Conservation (phyloP, 1,284 basidiomycete species). For the Papiliotrema nemorosa region DNA sequence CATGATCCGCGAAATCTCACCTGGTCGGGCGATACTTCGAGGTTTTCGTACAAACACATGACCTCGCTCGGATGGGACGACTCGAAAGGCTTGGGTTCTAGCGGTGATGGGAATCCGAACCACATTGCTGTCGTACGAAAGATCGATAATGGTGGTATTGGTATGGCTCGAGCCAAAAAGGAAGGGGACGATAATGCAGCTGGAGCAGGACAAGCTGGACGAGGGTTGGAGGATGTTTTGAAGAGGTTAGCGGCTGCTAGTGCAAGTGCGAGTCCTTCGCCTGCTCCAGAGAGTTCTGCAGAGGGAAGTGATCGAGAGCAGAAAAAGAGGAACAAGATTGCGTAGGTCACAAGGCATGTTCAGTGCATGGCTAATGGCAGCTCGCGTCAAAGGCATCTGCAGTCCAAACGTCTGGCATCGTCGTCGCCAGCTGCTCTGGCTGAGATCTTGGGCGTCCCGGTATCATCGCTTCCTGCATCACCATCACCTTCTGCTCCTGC, state of each 20-base stretch:
- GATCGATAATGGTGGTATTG: conserved; percentile 49
- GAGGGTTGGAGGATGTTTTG: conserved; percentile 46
- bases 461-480: conserved; percentile 34
- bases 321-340: conserved; percentile 37
- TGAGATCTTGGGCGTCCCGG: conserved; percentile 47
- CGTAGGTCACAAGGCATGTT: conserved; percentile 29
- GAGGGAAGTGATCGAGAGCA: conserved; percentile 17
- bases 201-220: conserved; percentile 45
- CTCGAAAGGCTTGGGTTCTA: conserved; percentile 38
- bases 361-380: conserved; percentile 15
- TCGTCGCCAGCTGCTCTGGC: conserved; percentile 47
- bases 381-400: conserved; percentile 43
- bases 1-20: conserved; percentile 49
- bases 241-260: conserved; percentile 36
- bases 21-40: conserved; percentile 48
- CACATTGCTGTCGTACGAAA: conserved; percentile 49
- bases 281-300: conserved; percentile 17
- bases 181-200: conserved; percentile 44
- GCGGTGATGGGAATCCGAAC: conserved; percentile 41
- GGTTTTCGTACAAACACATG: conserved; percentile 51
- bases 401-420: conserved; percentile 44
- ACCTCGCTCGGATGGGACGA: conserved; percentile 48
- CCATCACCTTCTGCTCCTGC: conserved; percentile 12
- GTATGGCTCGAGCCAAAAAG: conserved; percentile 43
- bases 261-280: conserved; percentile 18